phyloP scores from a whole-genome alignment of 805 yeast genomes.

The Starmerella apicola region DNA sequence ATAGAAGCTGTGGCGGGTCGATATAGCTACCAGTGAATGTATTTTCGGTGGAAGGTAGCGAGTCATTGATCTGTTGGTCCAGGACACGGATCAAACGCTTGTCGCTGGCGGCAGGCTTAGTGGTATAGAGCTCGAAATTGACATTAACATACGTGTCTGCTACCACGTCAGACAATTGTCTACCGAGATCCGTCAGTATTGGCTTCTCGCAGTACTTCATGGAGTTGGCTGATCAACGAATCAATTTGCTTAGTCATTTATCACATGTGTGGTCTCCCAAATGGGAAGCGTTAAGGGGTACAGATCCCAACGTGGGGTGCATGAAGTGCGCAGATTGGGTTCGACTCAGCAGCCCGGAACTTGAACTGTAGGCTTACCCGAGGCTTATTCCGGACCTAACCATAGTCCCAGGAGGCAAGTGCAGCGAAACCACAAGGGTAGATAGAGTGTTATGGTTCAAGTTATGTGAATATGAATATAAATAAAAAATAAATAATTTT shows the following conservation, averaged over 20 bases:
- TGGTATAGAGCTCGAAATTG: conserved; percentile 85
- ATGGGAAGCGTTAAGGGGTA: conserved; percentile 4
- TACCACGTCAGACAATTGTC: conserved; percentile 67
- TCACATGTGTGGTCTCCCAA: conserved; percentile 1
- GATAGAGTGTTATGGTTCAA: no score
- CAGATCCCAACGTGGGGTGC: no score
- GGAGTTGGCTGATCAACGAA: conserved; percentile 2
- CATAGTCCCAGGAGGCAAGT: no score
- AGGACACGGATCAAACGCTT: conserved; percentile 77
- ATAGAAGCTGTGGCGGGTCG: conserved; percentile 17
- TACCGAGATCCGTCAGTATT: conserved; percentile 83
- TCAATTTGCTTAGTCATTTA: background rate
- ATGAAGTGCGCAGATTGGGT: no score
- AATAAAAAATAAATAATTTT: no score
- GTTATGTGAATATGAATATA: no score
- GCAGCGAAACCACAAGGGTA: no score
- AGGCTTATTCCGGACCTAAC: no score
- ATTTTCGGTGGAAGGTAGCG: conserved; percentile 3
- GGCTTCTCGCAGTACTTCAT: conserved; percentile 78
- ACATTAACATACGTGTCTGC: conserved; percentile 69
- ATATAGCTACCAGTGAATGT: conserved; percentile 9
- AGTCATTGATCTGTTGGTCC: conserved; percentile 57
- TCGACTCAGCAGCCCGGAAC: no score
- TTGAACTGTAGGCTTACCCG: no score
- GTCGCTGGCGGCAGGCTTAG: conserved; percentile 86